phyloP scores from a whole-genome alignment of 2,329 filamentous ascomycete species.

The Lecanosticta acicola region DNA sequence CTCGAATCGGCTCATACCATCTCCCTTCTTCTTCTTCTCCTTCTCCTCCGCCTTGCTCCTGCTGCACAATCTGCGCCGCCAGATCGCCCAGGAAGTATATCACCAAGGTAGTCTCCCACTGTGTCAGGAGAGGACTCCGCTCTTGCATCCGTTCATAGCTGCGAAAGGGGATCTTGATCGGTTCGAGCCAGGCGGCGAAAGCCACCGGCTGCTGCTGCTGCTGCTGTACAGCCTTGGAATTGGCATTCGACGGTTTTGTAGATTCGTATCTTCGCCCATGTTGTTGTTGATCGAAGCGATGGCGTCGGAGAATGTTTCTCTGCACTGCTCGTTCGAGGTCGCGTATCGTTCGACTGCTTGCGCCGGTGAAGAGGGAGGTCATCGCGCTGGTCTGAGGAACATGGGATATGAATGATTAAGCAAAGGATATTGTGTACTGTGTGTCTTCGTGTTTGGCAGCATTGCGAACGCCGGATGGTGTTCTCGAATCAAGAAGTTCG shows the following conservation, averaged over 20 bases:
- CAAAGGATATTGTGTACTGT: background rate
- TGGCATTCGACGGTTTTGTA: constrained; percentile 5
- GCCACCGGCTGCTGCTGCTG: constrained; percentile 37
- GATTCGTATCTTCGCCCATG: constrained; percentile 15
- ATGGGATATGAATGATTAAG: background rate
- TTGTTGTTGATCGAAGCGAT: constrained; percentile 17
- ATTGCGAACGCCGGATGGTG: background rate
- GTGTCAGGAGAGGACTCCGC: constrained; percentile 69
- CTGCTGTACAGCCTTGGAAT: background rate
- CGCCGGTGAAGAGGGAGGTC: constrained; percentile 26
- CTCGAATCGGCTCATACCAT: constrained; percentile 64
- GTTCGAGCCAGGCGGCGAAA: constrained; percentile 44
- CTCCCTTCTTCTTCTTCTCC: constrained; percentile 30
- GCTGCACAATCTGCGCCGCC: constrained; percentile 63
- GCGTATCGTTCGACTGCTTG: constrained; percentile 26
- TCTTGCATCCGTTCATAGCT: constrained; percentile 66
- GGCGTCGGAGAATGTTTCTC: constrained; percentile 28
- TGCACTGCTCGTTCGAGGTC: constrained; percentile 31
- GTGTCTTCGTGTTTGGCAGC: too few relatives aligned
- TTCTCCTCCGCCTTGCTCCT: constrained; percentile 20
- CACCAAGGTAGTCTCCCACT: constrained; percentile 67
- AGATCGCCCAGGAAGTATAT: constrained; percentile 77
- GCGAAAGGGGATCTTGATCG: constrained; percentile 42
- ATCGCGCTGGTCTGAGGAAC: constrained; percentile 16
- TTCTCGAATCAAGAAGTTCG: background rate